These are phyloP conservation scores for Trichoderma asperellum DNA, from an alignment of 2,329 filamentous ascomycete species.

Conservation along the genomic window DNA sequence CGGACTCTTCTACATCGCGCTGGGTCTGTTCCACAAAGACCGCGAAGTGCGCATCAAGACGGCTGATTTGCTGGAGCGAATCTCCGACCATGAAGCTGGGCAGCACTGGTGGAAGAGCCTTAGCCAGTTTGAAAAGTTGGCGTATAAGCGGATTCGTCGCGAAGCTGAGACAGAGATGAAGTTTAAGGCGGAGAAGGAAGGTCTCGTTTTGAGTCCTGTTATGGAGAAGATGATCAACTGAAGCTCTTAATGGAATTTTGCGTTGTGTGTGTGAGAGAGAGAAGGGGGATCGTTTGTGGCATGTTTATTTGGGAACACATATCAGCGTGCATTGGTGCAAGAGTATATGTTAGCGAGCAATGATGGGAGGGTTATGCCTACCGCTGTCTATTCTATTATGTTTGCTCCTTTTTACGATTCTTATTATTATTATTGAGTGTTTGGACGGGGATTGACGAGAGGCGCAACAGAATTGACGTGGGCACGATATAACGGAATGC, in stretches of 20 bases:
- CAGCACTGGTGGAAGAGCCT: conserved; percentile 89
- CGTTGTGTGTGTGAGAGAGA: neutral
- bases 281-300: neutral
- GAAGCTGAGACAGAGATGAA: conserved; percentile 61
- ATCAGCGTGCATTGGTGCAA: neutral
- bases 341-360: conserved; percentile 6
- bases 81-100: conserved; percentile 85
- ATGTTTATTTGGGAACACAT: conserved; percentile 22
- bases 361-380: neutral
- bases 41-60: conserved; percentile 76
- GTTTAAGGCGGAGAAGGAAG: conserved; percentile 52
- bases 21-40: conserved; percentile 91
- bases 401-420: neutral
- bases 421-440: conserved; percentile 1
- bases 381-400: neutral
- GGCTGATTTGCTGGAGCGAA: conserved; percentile 77
- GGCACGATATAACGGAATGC: conserved; percentile 19
- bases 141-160: conserved; percentile 76
- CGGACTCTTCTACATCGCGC: conserved; percentile 85
- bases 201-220: conserved; percentile 40
- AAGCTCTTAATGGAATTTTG: conserved; percentile 26
- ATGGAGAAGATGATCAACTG: conserved; percentile 56
- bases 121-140: conserved; percentile 86
- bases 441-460: conserved; percentile 14
- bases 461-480: neutral